Evolutionary conservation across 176 grass and related monocot species (phyloP).

Genomic region (Guadua angustifolia): DNA sequence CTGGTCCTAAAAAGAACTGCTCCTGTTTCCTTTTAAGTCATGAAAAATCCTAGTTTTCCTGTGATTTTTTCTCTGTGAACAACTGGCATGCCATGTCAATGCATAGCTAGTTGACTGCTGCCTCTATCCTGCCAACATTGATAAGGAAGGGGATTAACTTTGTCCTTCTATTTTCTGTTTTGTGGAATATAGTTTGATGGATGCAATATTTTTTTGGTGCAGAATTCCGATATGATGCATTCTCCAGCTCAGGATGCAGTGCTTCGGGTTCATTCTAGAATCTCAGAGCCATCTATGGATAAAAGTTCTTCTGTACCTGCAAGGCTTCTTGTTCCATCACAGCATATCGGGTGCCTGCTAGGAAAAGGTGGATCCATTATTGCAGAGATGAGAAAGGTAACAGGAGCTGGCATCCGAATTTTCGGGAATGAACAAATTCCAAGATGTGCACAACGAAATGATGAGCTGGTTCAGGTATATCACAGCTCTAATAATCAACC

Average conservation of each 20-base stretch:
- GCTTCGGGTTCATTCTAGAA: slow-evolving; percentile 66
- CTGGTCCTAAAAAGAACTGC: slow-evolving; percentile 3
- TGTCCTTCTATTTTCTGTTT: slow-evolving; percentile 21
- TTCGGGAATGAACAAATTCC: slow-evolving; percentile 76
- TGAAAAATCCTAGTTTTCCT: slow-evolving; percentile 25
- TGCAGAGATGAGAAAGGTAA: slow-evolving; percentile 77
- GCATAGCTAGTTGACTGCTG: slow-evolving; percentile 5
- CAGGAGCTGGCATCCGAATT: slow-evolving; percentile 77
- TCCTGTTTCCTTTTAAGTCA: slow-evolving; percentile 29
- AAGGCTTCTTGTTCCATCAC: slow-evolving; percentile 80
- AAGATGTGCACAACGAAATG: slow-evolving; percentile 72
- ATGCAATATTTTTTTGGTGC: slow-evolving; percentile 47
- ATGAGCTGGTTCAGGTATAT: slow-evolving; percentile 82
- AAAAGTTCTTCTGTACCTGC: slow-evolving; percentile 63
- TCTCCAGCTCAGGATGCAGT: slow-evolving; percentile 78
- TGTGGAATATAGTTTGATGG: slow-evolving; percentile 13
- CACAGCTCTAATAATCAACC: slow-evolving; percentile 12
- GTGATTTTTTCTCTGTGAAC: not conserved
- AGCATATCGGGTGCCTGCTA: slow-evolving; percentile 74
- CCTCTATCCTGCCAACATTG: slow-evolving; percentile 1
- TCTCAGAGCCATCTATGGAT: slow-evolving; percentile 66
- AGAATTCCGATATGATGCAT: slow-evolving; percentile 82
- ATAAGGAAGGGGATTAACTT: slow-evolving; percentile 2
- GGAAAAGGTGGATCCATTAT: slow-evolving; percentile 83
- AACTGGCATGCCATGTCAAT: slow-evolving; percentile 21